These are phyloP conservation scores for Galerina sulciceps DNA, from an alignment of 768 basidiomycete species.

Conservation along the genomic window DNA sequence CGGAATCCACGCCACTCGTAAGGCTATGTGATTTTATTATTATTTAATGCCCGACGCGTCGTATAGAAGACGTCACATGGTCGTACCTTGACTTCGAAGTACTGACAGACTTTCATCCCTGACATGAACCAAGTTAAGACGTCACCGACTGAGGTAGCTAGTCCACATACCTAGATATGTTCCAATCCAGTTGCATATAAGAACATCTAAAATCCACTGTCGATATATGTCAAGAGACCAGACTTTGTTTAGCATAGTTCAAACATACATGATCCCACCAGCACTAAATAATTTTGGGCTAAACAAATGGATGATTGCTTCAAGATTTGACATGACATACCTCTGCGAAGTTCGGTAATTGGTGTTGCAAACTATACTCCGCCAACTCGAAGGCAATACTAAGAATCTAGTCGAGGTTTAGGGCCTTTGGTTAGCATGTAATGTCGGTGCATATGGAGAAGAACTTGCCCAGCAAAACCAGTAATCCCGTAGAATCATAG, in stretches of 20 bases:
- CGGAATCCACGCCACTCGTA: slow-evolving; percentile 87
- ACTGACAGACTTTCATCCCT: slow-evolving; percentile 90
- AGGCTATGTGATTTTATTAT: slow-evolving; percentile 48
- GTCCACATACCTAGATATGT: slow-evolving; percentile 69
- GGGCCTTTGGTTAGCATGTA: slow-evolving; percentile 9
- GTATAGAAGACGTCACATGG: slow-evolving; percentile 6
- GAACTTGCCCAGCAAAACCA: slow-evolving; percentile 89
- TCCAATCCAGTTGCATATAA: slow-evolving; percentile 88
- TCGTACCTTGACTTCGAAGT: slow-evolving; percentile 83
- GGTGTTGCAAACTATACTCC: slow-evolving; percentile 87
- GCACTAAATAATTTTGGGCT: slow-evolving; percentile 52
- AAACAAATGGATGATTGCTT: slow-evolving; percentile 8
- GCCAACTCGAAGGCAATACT: slow-evolving; percentile 89
- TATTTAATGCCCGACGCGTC: slow-evolving; percentile 11
- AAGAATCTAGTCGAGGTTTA: slow-evolving; percentile 58
- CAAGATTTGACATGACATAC: slow-evolving; percentile 44
- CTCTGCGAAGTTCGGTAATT: slow-evolving; percentile 88
- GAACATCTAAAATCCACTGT: slow-evolving; percentile 87
- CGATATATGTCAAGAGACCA: slow-evolving; percentile 7
- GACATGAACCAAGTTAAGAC: slow-evolving; percentile 15
- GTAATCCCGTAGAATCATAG: slow-evolving; percentile 87
- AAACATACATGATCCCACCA: slow-evolving; percentile 90
- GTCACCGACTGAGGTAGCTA: slow-evolving; percentile 7
- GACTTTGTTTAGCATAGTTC: slow-evolving; percentile 1
- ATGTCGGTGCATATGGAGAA: background rate